Evolutionary conservation across 148 eudicot genomes (phyloP).

Genomic region (Mesembryanthemum crystallinum): DNA sequence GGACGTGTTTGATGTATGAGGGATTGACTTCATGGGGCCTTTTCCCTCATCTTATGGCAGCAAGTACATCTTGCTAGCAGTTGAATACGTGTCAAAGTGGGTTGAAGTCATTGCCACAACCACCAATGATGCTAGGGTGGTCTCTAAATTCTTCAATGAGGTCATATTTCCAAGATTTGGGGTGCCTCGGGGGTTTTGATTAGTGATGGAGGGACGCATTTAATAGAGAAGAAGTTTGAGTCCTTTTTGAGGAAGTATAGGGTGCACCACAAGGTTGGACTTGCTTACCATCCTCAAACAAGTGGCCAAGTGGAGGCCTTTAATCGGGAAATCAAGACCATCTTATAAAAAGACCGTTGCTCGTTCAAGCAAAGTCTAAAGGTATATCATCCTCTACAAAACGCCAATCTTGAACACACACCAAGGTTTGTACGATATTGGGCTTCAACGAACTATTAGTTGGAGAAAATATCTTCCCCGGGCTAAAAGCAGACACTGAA

Average conservation of each 20-base stretch:
- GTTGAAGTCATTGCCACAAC: not conserved
- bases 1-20: not conserved
- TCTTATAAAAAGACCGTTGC: too few relatives aligned
- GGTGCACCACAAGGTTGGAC: too few relatives aligned
- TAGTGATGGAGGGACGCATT: slow-evolving; percentile 1
- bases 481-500: too few relatives aligned
- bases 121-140: slow-evolving; percentile 14
- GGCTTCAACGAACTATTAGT: too few relatives aligned
- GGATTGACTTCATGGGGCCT: slow-evolving; percentile 9
- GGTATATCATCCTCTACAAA: too few relatives aligned
- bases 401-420: too few relatives aligned
- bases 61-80: not conserved
- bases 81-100: slow-evolving; percentile 5
- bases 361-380: too few relatives aligned
- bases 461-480: too few relatives aligned
- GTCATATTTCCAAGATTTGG: not conserved
- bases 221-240: not conserved
- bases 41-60: not conserved
- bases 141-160: not conserved
- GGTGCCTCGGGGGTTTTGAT: not conserved
- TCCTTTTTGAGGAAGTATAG: not conserved
- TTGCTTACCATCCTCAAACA: too few relatives aligned
- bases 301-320: too few relatives aligned
- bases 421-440: too few relatives aligned
- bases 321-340: too few relatives aligned